Percentiles rank a stretch among this genome's conserved stretches.
Conservation (phyloP, 805 yeast genomes). For the Wickerhamiella qilinensis region DNA sequence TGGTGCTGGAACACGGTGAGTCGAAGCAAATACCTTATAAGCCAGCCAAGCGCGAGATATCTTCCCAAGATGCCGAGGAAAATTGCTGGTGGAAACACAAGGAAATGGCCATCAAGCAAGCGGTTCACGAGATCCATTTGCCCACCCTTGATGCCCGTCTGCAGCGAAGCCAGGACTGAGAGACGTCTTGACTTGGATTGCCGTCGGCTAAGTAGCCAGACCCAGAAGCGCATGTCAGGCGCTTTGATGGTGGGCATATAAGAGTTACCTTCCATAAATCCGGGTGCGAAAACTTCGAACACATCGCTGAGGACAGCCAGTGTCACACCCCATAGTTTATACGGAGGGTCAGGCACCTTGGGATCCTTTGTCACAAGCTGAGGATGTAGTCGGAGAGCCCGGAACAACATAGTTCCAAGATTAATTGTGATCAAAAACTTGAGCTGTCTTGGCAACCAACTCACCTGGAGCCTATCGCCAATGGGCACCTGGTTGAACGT, state of each 20-base stretch:
- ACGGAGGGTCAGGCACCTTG: conserved; percentile 12
- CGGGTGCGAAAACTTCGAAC: conserved; percentile 15
- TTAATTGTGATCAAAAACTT: conserved; percentile 6
- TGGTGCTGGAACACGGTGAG: too few species aligned
- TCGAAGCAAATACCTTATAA: too few species aligned
- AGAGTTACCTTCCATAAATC: conserved; percentile 4
- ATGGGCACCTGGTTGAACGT: conserved; percentile 13
- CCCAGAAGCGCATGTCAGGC: conserved; percentile 15
- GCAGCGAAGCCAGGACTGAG: background rate
- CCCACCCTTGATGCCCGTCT: conserved; percentile 8
- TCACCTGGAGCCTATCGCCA: conserved; percentile 13
- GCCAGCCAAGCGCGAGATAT: too few species aligned
- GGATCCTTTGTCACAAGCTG: too few species aligned
- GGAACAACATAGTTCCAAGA: conserved; percentile 19
- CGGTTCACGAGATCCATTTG: conserved; percentile 14
- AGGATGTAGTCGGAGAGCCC: conserved; percentile 16
- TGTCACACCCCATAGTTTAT: conserved; percentile 26
- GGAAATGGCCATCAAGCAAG: conserved; percentile 15
- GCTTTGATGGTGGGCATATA: conserved; percentile 14
- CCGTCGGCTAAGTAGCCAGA: conserved; percentile 6
- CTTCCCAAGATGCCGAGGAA: too few species aligned
- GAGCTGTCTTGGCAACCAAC: conserved; percentile 7
- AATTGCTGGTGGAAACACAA: conserved; percentile 11
- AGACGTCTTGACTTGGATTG: conserved; percentile 2
- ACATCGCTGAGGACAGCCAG: conserved; percentile 21